Evolutionary conservation across 306 rosid genomes (phyloP).

Genomic region (Astragalus membranaceus): DNA sequence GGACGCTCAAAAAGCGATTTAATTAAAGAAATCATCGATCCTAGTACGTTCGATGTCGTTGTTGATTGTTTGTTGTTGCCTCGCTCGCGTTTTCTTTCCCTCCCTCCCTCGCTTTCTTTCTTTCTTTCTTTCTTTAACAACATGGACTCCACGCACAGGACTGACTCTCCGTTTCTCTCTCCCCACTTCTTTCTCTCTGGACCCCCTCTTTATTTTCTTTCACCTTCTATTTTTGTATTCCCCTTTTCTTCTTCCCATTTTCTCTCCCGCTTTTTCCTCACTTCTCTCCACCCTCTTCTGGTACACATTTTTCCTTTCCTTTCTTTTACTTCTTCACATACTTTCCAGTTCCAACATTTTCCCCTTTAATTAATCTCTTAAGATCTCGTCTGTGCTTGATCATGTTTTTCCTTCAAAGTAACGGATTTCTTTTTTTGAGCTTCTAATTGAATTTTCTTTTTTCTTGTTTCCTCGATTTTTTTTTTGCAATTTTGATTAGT

Average conservation of each 20-base stretch:
- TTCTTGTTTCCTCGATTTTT: background rate
- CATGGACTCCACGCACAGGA: constrained; percentile 43
- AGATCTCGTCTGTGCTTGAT: background rate
- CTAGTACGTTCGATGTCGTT: constrained; percentile 5
- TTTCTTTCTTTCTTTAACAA: constrained; percentile 8
- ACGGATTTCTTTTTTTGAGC: background rate
- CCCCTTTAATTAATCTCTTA: background rate
- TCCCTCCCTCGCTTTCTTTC: constrained; percentile 3
- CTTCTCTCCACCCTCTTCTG: background rate
- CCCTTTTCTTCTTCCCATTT: background rate
- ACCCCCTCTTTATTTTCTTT: background rate
- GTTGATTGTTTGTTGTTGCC: constrained; percentile 4
- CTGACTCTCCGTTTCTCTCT: constrained; percentile 26
- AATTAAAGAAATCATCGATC: background rate
- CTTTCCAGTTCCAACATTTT: background rate
- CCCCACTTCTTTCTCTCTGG: background rate
- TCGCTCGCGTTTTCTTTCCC: background rate
- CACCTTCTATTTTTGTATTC: background rate
- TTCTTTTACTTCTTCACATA: background rate
- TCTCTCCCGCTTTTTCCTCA: background rate
- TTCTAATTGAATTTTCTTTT: background rate
- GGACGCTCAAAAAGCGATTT: background rate
- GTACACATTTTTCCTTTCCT: background rate
- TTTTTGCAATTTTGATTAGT: background rate
- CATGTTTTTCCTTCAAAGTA: background rate